Conservation (phyloP, 176 grass and related monocot genomes). For the Lolium perenne region DNA sequence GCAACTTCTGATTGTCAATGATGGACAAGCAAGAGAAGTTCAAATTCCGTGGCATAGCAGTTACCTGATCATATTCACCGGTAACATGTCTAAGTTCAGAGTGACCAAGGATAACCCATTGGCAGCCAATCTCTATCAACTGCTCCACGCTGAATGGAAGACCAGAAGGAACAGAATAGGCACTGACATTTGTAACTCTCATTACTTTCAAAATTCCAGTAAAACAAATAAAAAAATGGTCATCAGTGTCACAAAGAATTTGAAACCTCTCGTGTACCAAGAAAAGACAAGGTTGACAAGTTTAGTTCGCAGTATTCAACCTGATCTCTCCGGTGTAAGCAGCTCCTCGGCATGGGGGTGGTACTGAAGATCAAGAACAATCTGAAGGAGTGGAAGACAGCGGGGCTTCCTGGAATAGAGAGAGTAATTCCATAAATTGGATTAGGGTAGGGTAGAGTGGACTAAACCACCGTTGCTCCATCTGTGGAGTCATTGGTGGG, state of each 20-base stretch:
- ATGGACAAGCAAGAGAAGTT: constrained; percentile 7
- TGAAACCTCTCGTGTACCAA: neutral
- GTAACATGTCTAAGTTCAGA: constrained; percentile 86
- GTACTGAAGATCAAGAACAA: too few relatives aligned
- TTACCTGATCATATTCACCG: constrained; percentile 90
- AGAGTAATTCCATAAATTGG: too few relatives aligned
- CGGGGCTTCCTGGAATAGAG: too few relatives aligned
- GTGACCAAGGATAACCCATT: constrained; percentile 98
- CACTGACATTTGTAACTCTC: neutral
- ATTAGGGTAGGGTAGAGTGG: too few relatives aligned
- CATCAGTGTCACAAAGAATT: neutral
- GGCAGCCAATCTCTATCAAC: constrained; percentile 85
- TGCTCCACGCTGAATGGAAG: constrained; percentile 70
- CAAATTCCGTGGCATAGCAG: neutral
- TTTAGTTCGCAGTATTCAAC: neutral
- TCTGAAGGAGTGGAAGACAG: too few relatives aligned
- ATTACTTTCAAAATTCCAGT: neutral
- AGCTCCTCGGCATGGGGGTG: too few relatives aligned
- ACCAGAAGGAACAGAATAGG: neutral
- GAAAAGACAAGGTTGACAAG: constrained; percentile 3
- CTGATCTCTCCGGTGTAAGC: too few relatives aligned
- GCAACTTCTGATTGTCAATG: neutral
- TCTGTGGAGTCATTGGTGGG: too few relatives aligned
- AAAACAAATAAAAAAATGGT: constrained; percentile 25
- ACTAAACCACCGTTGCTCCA: too few relatives aligned